These are phyloP conservation scores for Erythrophleum fordii DNA, from an alignment of 306 rosid genomes.

Conservation along the genomic window DNA sequence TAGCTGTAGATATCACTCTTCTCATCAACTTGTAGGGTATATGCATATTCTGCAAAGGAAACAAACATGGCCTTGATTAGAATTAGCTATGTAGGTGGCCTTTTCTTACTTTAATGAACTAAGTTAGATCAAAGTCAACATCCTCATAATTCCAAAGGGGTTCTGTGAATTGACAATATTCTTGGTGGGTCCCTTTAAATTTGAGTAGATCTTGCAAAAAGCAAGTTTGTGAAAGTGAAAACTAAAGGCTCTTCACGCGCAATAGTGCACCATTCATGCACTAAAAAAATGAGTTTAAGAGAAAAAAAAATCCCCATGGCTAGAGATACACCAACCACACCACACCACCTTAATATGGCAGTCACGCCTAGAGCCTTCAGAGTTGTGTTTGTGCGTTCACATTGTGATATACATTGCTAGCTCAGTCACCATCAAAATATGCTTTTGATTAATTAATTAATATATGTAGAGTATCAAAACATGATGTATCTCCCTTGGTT, in stretches of 20 bases:
- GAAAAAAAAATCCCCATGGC: neutral
- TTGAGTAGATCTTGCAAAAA: conserved; percentile 37
- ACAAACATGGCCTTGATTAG: neutral
- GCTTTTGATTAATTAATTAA: too few species aligned
- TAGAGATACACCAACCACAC: neutral
- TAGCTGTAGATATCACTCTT: conserved; percentile 94
- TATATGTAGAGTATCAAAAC: too few species aligned
- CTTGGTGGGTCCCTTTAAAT: conserved; percentile 36
- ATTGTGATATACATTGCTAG: neutral
- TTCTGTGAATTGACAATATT: conserved; percentile 38
- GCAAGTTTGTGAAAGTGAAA: conserved; percentile 40
- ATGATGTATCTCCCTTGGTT: neutral
- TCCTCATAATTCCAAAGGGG: conserved; percentile 47
- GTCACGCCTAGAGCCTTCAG: conserved; percentile 8
- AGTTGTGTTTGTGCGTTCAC: conserved; percentile 1
- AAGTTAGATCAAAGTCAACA: conserved; percentile 43
- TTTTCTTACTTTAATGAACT: neutral
- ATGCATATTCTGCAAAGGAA: conserved; percentile 76
- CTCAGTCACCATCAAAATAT: neutral
- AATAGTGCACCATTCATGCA: conserved; percentile 40
- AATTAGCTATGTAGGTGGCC: neutral
- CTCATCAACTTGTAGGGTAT: conserved; percentile 92
- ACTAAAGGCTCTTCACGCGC: conserved; percentile 44
- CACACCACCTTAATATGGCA: neutral
- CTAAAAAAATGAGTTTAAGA: conserved; percentile 20